phyloP scores from a whole-genome alignment of 352 stramenopile species.

The Plasmopara viticola region DNA sequence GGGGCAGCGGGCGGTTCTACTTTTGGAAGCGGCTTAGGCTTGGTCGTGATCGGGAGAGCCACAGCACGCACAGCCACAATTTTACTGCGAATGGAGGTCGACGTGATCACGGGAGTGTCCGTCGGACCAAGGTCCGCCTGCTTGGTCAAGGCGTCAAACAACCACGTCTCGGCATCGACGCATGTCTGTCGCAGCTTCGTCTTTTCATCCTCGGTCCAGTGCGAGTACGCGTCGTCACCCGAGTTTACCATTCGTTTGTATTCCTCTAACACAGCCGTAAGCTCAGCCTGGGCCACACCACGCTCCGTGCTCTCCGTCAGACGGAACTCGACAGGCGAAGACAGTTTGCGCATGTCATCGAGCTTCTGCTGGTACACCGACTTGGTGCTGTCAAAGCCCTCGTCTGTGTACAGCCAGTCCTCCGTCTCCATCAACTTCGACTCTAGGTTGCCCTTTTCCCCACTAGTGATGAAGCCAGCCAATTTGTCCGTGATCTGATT shows the following conservation, averaged over 20 bases:
- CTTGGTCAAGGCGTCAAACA: slow-evolving; percentile 95
- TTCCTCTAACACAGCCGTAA: slow-evolving; percentile 91
- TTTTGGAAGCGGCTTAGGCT: slow-evolving; percentile 90
- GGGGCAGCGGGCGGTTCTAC: slow-evolving; percentile 51
- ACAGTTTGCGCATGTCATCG: slow-evolving; percentile 89
- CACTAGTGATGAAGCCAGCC: slow-evolving; percentile 81
- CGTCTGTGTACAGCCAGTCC: slow-evolving; percentile 99
- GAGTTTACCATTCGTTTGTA: slow-evolving; percentile 95
- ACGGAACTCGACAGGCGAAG: slow-evolving; percentile 91
- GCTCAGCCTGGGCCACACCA: slow-evolving; percentile 78
- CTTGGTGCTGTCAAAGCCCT: slow-evolving; percentile 98
- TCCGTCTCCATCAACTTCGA: slow-evolving; percentile 88
- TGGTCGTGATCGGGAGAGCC: slow-evolving; percentile 93
- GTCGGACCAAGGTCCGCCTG: slow-evolving; percentile 84
- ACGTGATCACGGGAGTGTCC: slow-evolving; percentile 89
- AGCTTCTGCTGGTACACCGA: slow-evolving; percentile 96
- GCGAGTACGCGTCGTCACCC: slow-evolving; percentile 89
- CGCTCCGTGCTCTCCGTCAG: slow-evolving; percentile 88
- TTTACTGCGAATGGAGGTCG: slow-evolving; percentile 85
- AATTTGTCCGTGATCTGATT: slow-evolving; percentile 90
- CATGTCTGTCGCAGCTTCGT: slow-evolving; percentile 88
- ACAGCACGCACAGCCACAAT: slow-evolving; percentile 85
- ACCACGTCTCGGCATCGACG: slow-evolving; percentile 89
- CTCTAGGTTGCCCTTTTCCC: slow-evolving; percentile 86
- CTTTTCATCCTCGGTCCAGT: slow-evolving; percentile 95